Evolutionary conservation across 805 yeast genomes (phyloP), one percentile per base, ranked within the genome.

Genomic region (Vanderwaltozyma verrucispora): DNA sequence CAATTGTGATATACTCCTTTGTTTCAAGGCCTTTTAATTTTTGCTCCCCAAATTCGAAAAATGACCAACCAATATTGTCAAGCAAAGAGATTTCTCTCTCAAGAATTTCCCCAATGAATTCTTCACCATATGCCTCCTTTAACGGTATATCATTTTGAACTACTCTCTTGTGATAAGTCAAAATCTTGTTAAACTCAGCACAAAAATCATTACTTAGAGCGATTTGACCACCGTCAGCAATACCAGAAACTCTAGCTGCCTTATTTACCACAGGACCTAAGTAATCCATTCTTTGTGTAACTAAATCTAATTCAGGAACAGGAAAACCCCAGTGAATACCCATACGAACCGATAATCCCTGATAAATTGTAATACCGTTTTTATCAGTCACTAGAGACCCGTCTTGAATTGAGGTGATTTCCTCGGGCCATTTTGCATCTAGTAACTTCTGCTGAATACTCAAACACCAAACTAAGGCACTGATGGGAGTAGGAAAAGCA

Each of bases 291-390:
- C 99, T 77, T 48, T 87, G 76, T 0, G 98, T 92, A 37, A 88
- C 88, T 42, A 89, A 80, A 64, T 92, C 99, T 7, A 81, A 74
- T 59, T 92, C 99, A 51, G 94, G 85, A 30, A 89, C 96, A 0
- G 99, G 97, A 1, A 81, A 70, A 45, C 99, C 99, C 95, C 97
- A 92, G 59, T 92, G 97, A 30, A 86, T 74, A 43, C 99, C 99
- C 97, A 92, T 92, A 54, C 99, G 74, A 9, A 92, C 99, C 1
- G 94, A 82, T 31, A 92, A 64, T 2, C 99, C 99, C 40, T 92
- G 68, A 62, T 80, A 92, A 9, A 92, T 72, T 3, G 75, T 56
- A 27, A 67, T 68, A 2, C 71, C 68, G 9, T 71, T 60, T 7
- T 64, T 62, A 57, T 86, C 96, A 18, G 76, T 68, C 4, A 87